Evolutionary conservation across 441 rosid species (phyloP).

Genomic region (Erysimum pusillum): DNA sequence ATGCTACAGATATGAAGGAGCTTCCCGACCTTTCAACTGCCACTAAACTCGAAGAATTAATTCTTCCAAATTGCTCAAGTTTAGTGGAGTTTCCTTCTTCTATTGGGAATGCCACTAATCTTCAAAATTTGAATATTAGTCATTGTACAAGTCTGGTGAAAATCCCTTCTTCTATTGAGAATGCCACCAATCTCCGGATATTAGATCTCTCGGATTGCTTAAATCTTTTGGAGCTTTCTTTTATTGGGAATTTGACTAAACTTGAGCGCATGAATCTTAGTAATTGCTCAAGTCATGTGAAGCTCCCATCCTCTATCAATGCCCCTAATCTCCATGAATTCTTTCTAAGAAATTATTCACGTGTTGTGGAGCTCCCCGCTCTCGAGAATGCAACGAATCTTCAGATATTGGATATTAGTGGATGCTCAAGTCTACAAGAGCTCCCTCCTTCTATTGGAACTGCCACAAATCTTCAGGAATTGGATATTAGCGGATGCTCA

Average conservation of each 20-base stretch:
- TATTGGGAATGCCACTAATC: too few species aligned
- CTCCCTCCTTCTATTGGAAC: neutral
- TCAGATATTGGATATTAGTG: too few species aligned
- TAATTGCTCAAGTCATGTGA: neutral
- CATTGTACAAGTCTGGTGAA: neutral
- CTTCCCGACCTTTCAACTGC: conserved; percentile 2
- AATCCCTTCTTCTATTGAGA: neutral
- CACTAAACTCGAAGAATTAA: neutral
- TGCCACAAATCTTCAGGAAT: neutral
- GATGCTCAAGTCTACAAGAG: neutral
- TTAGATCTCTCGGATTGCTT: neutral
- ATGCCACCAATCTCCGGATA: neutral
- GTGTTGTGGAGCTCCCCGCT: neutral
- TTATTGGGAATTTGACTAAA: neutral
- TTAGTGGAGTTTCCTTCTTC: too few species aligned
- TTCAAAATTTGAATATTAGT: too few species aligned
- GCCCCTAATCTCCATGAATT: neutral
- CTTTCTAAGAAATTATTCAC: neutral
- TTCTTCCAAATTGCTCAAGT: neutral
- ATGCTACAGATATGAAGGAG: neutral
- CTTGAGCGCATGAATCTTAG: fast-evolving
- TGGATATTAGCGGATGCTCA: neutral
- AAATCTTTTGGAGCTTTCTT: neutral
- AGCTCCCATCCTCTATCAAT: neutral
- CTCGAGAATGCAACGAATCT: neutral